phyloP scores from a whole-genome alignment of 306 rosid species.

The Senna siamea region DNA sequence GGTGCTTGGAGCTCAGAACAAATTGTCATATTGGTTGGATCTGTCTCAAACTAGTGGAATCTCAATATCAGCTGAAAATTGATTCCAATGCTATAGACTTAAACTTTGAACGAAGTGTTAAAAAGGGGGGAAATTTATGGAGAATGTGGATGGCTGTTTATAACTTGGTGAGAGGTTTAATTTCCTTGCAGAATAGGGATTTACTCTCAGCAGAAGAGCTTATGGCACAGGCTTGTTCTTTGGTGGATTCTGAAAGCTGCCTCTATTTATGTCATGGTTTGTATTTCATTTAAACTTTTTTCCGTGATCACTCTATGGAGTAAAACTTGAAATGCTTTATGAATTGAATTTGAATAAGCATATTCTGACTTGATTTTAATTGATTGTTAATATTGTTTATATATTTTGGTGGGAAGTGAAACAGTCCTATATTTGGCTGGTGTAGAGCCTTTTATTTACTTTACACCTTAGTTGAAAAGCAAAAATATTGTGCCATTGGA shows the following conservation, averaged over 20 bases:
- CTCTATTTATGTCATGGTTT: slow-evolving; percentile 81
- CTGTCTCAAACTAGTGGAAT: slow-evolving; percentile 79
- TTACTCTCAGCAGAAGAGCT: slow-evolving; percentile 73
- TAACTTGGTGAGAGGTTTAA: slow-evolving; percentile 66
- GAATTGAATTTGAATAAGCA: slow-evolving; percentile 23
- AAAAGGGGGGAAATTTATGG: slow-evolving; percentile 50
- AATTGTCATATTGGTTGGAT: slow-evolving; percentile 80
- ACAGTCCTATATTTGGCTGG: neutral
- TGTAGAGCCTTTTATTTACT: neutral
- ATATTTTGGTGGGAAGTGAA: neutral
- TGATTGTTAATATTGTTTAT: neutral
- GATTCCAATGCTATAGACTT: slow-evolving; percentile 53
- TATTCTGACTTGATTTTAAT: neutral
- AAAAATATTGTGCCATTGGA: neutral
- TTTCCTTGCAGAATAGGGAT: slow-evolving; percentile 60
- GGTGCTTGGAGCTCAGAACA: slow-evolving; percentile 78
- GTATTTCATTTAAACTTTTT: slow-evolving; percentile 25
- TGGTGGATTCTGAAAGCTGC: slow-evolving; percentile 69
- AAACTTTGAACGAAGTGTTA: slow-evolving; percentile 53
- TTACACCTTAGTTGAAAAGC: neutral
- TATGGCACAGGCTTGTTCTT: slow-evolving; percentile 70
- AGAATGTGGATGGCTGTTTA: slow-evolving; percentile 64
- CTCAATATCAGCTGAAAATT: slow-evolving; percentile 49
- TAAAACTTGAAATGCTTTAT: slow-evolving; percentile 12
- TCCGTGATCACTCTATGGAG: neutral